Percentiles rank a stretch among this genome's conserved stretches.
Evolutionary conservation across 352 stramenopile genomes (phyloP).

Genomic region (Phytophthora hybrid): DNA sequence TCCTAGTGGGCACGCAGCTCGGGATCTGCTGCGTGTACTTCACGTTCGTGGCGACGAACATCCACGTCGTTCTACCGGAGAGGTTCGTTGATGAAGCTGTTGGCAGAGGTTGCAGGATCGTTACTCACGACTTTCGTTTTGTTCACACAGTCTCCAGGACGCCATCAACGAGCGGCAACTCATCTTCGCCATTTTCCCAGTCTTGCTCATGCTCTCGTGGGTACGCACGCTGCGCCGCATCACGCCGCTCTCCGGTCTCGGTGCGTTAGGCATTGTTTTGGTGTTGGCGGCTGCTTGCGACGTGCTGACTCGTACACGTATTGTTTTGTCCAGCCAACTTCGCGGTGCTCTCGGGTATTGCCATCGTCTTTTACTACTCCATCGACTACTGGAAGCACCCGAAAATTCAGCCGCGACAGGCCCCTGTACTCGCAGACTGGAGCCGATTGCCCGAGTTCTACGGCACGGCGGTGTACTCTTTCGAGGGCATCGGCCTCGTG

Average conservation of each 20-base stretch:
- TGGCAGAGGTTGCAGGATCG: not conserved
- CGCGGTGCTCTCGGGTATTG: conserved; percentile 68
- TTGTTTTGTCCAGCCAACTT: conserved; percentile 56
- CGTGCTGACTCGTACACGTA: conserved; percentile 1
- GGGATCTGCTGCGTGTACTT: conserved; percentile 90
- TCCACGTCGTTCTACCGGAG: conserved; percentile 75
- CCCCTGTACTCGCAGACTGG: conserved; percentile 42
- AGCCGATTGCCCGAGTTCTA: conserved; percentile 74
- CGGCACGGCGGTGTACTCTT: conserved; percentile 84
- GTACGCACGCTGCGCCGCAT: conserved; percentile 77
- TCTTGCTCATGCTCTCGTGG: conserved; percentile 80
- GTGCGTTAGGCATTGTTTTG: conserved; percentile 35
- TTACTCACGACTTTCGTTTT: not conserved
- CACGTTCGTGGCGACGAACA: conserved; percentile 85
- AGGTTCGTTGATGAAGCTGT: conserved; percentile 32
- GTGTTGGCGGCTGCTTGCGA: not conserved
- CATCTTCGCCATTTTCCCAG: conserved; percentile 78
- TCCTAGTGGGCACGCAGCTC: conserved; percentile 80
- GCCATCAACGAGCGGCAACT: conserved; percentile 78
- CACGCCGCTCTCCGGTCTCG: conserved; percentile 77
- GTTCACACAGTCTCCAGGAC: conserved; percentile 48
- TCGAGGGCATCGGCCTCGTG: conserved; percentile 83
- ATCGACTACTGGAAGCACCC: conserved; percentile 63
- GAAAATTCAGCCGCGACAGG: conserved; percentile 25
- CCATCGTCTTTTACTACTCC: conserved; percentile 88